These are phyloP conservation scores for Fusarium sp. DNA, from an alignment of 2,329 filamentous ascomycete genomes.

Conservation along the genomic window DNA sequence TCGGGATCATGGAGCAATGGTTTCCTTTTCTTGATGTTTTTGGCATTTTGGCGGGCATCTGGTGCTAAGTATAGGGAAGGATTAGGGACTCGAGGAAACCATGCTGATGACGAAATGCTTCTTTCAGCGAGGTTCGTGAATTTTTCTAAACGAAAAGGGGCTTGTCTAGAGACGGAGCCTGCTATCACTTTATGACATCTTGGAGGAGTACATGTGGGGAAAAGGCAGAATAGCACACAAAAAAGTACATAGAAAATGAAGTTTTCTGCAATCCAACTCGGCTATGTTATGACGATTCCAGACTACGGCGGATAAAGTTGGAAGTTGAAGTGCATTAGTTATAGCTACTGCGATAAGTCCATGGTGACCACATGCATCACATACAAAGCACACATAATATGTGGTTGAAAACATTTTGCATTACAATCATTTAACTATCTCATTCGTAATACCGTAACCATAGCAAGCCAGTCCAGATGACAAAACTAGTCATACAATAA, in stretches of 20 bases:
- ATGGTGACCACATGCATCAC: not conserved
- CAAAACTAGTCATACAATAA: conserved; percentile 21
- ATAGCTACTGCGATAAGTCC: not conserved
- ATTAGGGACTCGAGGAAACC: conserved; percentile 1
- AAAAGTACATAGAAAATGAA: conserved; percentile 15
- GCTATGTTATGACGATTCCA: not conserved
- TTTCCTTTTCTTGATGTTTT: conserved; percentile 18
- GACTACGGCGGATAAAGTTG: not conserved
- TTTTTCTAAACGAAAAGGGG: conserved; percentile 3
- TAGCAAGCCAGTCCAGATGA: conserved; percentile 10
- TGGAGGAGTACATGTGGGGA: conserved; percentile 11
- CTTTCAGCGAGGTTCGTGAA: conserved; percentile 3
- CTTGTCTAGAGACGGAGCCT: conserved; percentile 5
- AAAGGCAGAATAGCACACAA: not conserved
- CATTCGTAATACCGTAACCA: conserved; percentile 10
- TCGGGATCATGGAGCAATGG: conserved; percentile 12
- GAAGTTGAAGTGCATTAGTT: not conserved
- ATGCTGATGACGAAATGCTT: conserved; percentile 2
- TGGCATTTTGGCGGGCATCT: conserved; percentile 13
- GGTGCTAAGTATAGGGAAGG: conserved; percentile 1
- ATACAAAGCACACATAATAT: not conserved
- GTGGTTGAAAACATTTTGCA: not conserved
- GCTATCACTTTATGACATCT: conserved; percentile 8
- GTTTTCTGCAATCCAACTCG: conserved; percentile 1
- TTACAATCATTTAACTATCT: conserved; percentile 6